Base-by-base conservation (phyloP, 2,329 filamentous ascomycete genomes). In the Fusarium globosum region DNA sequence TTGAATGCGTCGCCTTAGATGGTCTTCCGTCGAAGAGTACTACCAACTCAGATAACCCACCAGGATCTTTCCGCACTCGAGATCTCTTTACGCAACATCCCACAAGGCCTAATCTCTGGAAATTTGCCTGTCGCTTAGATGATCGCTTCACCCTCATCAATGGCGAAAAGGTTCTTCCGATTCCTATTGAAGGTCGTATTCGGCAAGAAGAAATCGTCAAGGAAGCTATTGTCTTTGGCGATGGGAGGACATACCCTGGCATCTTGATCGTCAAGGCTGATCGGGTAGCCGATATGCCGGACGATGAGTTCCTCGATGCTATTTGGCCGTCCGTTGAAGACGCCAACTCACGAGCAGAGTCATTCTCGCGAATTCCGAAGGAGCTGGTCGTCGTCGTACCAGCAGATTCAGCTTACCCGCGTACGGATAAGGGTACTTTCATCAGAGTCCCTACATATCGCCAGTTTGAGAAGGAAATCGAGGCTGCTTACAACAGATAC, bases 191-290 rank as follows among this genome's bases (percentile, higher is more conserved):
- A 77, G 85, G 87, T 8, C 82, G 84, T 1, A 85, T 91, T 12
- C 82, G 88, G 14, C 85, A 89, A 59, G 82, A 88, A 55, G 80
- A 83, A 7, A 79, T 86, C 0, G 87, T 92, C 1, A 82, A 85
- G 21, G 90, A 92, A 66, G 86, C 86, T 0, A 82, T 90, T 6
- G 85, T 90, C 1, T 90, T 91, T 68, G 90, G 90, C 0, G 84
- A 86, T 3, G 88, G 86, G 14, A 85, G 83, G 53, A 82, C 85
- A 2, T 82, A 86, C 35, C 87, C 88, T 0, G 89, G 89, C 4
- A 73, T 90, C 16, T 73, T 91, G 16, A 81, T 91, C 18, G 81
- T 91, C 28, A 85, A 86, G 33, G 82, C 84, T 18, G 84, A 86
- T n/a, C 80, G 81, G 6, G 84, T 84, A 1, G 77, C 78, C 1